Evolutionary conservation across 306 rosid genomes (phyloP), one percentile per base, ranked within the genome.

Genomic region (Trifolium subterraneum): DNA sequence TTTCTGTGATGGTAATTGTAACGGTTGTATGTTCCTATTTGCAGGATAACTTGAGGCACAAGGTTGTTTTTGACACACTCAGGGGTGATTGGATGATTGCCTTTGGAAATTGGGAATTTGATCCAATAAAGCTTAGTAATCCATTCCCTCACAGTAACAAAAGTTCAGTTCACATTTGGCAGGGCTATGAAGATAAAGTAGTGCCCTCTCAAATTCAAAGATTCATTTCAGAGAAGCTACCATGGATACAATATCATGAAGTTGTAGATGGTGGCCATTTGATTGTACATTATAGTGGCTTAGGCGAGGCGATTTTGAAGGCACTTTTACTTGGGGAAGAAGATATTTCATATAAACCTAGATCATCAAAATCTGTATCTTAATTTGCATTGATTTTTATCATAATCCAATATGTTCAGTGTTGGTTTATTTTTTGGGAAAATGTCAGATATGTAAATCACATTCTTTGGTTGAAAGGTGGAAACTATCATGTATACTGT

Each of bases 201-300:
- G 98, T 93, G 78, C 97, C 98, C 41, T 80, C 86, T 68, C 70
- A 89, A 75, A 84, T 91, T 50, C 98, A 93, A 54, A 91, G 96
- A 81, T 88, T 79, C 73, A 73, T 93, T 63, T 73, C 92, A 39
- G 77, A 67, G 73, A 88, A 86, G 87, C 85, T 93, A n/a, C 96
- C 92, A 0, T 93, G 98, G 98, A 87, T 91, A 33, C 77, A 68
- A 61, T 93, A 93, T 51, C 94, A 93, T 80, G 98, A 93, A 80
- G 96, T 93, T 80, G 80, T 85, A 47, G 91, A 93, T 67, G 98
- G 98, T 41, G 98, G 98, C 6, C 98, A 93, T 84, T 81, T 93
- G 84, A 83, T 93, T 78, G 80, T 93, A 71, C 94, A 93, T 74
- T 93, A 93, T 69, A 64, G 78, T 65, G 97, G 98, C 41, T 41